phyloP scores from a whole-genome alignment of 2,329 filamentous ascomycete genomes.

The Colletotrichum tabaci region DNA sequence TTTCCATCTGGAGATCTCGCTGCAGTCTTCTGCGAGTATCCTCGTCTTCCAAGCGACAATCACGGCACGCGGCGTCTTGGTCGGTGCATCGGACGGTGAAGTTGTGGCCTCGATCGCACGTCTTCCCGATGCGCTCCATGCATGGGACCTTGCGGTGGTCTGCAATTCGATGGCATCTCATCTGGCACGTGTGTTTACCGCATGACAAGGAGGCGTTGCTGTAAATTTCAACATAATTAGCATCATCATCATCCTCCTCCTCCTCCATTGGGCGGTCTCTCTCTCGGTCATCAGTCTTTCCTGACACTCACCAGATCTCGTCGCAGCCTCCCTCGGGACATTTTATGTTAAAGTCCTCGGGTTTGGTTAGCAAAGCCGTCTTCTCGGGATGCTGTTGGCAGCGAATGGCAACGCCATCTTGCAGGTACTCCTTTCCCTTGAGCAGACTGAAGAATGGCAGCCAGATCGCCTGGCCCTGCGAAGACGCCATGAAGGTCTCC shows the following conservation, averaged over 20 bases:
- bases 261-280: neutral
- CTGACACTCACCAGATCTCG: constrained; percentile 69
- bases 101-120: constrained; percentile 68
- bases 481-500: constrained; percentile 73
- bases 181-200: constrained; percentile 70
- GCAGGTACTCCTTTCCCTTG: constrained; percentile 65
- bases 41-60: constrained; percentile 67
- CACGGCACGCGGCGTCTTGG: constrained; percentile 60
- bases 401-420: constrained; percentile 72
- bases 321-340: constrained; percentile 81
- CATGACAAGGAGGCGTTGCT: constrained; percentile 56
- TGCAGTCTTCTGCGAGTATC: constrained; percentile 59
- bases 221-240: neutral
- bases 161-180: constrained; percentile 72
- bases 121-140: constrained; percentile 53
- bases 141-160: constrained; percentile 69
- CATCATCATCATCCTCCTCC: neutral
- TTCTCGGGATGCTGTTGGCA: constrained; percentile 73
- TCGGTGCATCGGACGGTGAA: constrained; percentile 61
- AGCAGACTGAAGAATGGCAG: constrained; percentile 69
- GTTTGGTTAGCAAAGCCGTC: constrained; percentile 60
- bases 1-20: constrained; percentile 67
- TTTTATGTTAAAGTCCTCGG: constrained; percentile 71
- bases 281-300: neutral
- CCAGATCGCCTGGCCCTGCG: constrained; percentile 73